Evolutionary conservation across 106 monocot genomes (phyloP), one percentile per base, ranked within the genome.

Genomic region (Alisma plantagoaquatica): DNA sequence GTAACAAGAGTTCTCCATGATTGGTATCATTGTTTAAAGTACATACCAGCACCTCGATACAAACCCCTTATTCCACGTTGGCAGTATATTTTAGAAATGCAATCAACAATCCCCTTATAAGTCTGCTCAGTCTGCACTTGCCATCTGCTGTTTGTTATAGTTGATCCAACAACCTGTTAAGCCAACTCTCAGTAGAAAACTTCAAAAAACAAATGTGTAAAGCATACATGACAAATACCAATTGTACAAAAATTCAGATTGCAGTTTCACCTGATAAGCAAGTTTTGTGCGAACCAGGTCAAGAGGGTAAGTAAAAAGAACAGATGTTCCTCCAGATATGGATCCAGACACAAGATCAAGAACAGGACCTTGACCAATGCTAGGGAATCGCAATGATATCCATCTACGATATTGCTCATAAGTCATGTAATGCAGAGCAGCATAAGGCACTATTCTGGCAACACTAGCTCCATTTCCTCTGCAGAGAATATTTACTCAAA

Each of bases 381-480:
- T 18, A 43, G 88, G 81, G 41, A 73, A 75, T 51, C 68, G 46
- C 57, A 69, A 65, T 33, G 89, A 76, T 19, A 96, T 65, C 78
- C 77, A 84, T 31, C 83, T 33, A 4, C 88, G 83, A 31, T 89
- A 96, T 63, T 96, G 75, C 66, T 96, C 94, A 63, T 96, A 96
- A 30, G 88, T 65, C 94, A 96, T 96, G 60, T 70, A 96, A 63
- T 96, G 94, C 62, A 96, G 49, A 56, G 94, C 94, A 56, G 94
- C 94, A 84, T 96, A 96, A 20, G 88, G 94, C 22, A 96, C 80
- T 60, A 96, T 96, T 43, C 94, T 64, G 49, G 81, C 77, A 60
- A 89, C 81, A 65, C 84, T 88, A 22, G 94, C 94, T 51, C 88
- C 88, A 78, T 88, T 89, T 55, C 94, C 88, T 51, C 94, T 96